phyloP scores from a whole-genome alignment of 768 basidiomycete species.

The Collybia mongolica region DNA sequence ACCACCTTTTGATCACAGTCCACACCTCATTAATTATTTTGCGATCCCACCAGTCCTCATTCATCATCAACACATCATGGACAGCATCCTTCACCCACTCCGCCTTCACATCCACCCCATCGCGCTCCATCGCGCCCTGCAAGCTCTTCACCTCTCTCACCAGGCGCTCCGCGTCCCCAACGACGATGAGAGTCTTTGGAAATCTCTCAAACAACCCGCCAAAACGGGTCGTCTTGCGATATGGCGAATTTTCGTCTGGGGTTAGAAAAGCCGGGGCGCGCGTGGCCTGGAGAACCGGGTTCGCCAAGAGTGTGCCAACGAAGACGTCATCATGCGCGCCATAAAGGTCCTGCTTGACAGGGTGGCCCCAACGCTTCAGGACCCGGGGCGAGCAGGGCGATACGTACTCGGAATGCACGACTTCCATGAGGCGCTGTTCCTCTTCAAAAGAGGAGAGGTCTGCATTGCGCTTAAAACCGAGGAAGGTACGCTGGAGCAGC shows the following conservation, averaged over 20 bases:
- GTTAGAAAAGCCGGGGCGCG: not conserved
- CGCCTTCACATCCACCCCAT: constrained; percentile 32
- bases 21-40: constrained; percentile 34
- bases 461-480: constrained; percentile 29
- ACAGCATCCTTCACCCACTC: constrained; percentile 38
- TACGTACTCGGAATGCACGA: constrained; percentile 40
- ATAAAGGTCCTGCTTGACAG: constrained; percentile 28
- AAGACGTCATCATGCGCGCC: constrained; percentile 21
- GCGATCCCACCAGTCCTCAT: constrained; percentile 44
- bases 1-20: constrained; percentile 34
- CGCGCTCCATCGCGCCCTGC: constrained; percentile 34
- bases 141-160: constrained; percentile 46
- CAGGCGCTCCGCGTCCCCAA: constrained; percentile 51
- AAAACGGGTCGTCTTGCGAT: constrained; percentile 23
- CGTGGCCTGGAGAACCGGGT: not conserved
- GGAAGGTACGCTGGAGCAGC: constrained; percentile 51
- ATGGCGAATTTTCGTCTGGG: constrained; percentile 3
- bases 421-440: constrained; percentile 28
- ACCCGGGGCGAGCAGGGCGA: constrained; percentile 39
- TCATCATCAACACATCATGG: constrained; percentile 45
- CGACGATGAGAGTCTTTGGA: constrained; percentile 41
- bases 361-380: constrained; percentile 36
- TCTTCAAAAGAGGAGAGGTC: constrained; percentile 20
- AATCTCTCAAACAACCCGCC: constrained; percentile 44
- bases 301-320: not conserved